phyloP scores from a whole-genome alignment of 2,329 filamentous ascomycete species.

The Paracamarosporium sp. region DNA sequence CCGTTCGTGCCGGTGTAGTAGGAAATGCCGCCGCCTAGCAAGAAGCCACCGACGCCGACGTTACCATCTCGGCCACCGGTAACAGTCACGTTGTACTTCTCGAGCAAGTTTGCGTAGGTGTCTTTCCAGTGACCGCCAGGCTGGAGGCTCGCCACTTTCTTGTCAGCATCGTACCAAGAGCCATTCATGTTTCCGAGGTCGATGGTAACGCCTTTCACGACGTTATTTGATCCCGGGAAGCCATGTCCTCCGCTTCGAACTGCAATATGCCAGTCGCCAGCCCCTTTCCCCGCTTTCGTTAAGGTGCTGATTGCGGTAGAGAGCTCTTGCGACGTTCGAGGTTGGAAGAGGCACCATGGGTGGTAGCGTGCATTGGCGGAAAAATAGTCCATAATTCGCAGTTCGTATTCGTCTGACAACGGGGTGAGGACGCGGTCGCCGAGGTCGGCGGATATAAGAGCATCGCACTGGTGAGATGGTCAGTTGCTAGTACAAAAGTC shows the following conservation, averaged over 20 bases:
- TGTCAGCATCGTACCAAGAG: conserved; percentile 10
- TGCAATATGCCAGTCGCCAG: conserved; percentile 21
- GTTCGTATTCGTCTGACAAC: conserved; percentile 12
- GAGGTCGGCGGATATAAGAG: conserved; percentile 12
- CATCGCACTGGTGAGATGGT: conserved; percentile 12
- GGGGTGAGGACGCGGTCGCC: conserved; percentile 12
- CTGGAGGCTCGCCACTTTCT: conserved; percentile 16
- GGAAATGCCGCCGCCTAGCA: conserved; percentile 23
- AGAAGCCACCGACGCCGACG: conserved; percentile 24
- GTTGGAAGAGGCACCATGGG: conserved; percentile 35
- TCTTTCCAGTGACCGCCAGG: conserved; percentile 35
- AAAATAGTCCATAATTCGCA: conserved; percentile 19
- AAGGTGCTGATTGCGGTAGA: conserved; percentile 24
- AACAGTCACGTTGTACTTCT: conserved; percentile 8
- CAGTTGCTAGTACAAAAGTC: not conserved
- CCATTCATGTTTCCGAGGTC: conserved; percentile 22
- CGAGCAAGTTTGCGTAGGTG: conserved; percentile 32
- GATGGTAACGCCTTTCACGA: conserved; percentile 25
- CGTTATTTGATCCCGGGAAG: conserved; percentile 21
- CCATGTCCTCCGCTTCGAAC: conserved; percentile 26
- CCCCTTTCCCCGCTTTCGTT: not conserved
- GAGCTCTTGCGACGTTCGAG: conserved; percentile 27
- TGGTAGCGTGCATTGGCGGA: conserved; percentile 17
- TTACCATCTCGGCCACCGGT: conserved; percentile 18
- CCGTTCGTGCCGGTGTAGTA: conserved; percentile 16